A percentile compares a stretch with the other conserved stretches of the same genome.
These are phyloP conservation scores for Hypoxylon sp. DNA, from an alignment of 2,329 filamentous ascomycete species.

Conservation along the genomic window DNA sequence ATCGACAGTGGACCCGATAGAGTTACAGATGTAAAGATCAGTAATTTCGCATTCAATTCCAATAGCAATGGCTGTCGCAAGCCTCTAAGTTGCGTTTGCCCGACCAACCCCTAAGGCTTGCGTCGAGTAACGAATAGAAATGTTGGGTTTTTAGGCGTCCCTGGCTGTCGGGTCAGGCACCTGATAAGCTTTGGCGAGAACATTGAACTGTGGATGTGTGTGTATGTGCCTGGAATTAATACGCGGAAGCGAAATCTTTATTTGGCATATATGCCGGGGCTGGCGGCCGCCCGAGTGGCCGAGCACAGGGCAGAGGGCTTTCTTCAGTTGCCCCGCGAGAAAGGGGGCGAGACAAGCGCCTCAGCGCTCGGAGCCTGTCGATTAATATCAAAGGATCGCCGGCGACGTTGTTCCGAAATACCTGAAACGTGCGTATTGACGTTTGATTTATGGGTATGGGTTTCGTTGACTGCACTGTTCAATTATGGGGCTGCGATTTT, in stretches of 20 bases:
- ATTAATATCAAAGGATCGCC: constrained; percentile 42
- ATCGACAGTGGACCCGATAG: constrained; percentile 10
- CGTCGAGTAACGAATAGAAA: constrained; percentile 6
- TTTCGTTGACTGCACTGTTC: constrained; percentile 15
- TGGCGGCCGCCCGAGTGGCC: constrained; percentile 13
- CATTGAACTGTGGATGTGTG: constrained; percentile 16
- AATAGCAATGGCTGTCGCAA: constrained; percentile 6
- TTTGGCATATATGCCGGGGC: constrained; percentile 27
- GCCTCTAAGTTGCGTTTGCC: constrained; percentile 14
- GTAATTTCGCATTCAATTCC: not conserved
- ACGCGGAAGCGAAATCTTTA: constrained; percentile 29
- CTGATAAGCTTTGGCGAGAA: constrained; percentile 20
- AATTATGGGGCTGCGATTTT: constrained; percentile 6
- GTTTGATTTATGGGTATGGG: constrained; percentile 30
- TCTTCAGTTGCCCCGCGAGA: not conserved
- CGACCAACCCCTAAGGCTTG: constrained; percentile 2
- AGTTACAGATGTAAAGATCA: constrained; percentile 18
- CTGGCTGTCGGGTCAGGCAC: constrained; percentile 35
- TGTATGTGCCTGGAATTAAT: constrained; percentile 17
- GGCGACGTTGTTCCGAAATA: constrained; percentile 35
- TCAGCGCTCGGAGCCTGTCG: constrained; percentile 25
- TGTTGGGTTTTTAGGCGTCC: constrained; percentile 17
- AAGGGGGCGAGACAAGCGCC: constrained; percentile 27
- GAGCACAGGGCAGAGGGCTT: not conserved
- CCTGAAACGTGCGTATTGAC: constrained; percentile 40